These are phyloP conservation scores for Pisolithus tinctorius DNA, from an alignment of 768 basidiomycete species.

Conservation along the genomic window DNA sequence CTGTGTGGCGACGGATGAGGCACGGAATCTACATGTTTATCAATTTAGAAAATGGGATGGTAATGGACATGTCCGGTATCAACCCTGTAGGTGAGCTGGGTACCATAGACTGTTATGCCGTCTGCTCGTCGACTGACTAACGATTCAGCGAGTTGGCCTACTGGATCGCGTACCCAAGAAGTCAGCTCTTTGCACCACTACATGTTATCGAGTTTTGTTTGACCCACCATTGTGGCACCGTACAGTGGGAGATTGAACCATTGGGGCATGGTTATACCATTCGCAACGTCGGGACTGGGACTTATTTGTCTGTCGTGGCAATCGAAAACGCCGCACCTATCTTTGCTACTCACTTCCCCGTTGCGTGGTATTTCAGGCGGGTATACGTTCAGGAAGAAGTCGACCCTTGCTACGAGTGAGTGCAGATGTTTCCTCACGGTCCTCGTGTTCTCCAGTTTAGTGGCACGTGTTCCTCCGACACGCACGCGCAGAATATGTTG, in stretches of 20 bases:
- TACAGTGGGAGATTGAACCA: conserved; percentile 2
- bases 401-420: conserved; percentile 1
- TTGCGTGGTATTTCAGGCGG: conserved; percentile 1
- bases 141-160: not conserved
- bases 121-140: not conserved
- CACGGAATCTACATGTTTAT: conserved; percentile 1
- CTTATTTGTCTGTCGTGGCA: not conserved
- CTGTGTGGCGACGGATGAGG: not conserved
- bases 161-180: not conserved
- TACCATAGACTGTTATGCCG: not conserved
- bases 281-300: not conserved
- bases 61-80: not conserved
- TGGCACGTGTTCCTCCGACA: not conserved
- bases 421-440: not conserved
- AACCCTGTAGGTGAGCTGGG: not conserved
- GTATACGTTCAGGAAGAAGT: not conserved
- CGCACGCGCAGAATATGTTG: not conserved
- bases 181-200: not conserved
- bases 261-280: conserved; percentile 2
- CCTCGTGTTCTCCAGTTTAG: not conserved
- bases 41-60: not conserved
- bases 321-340: not conserved
- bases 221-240: not conserved
- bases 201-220: not conserved
- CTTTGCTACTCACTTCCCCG: not conserved